These are phyloP conservation scores for Exophiala xenobiotica DNA, from an alignment of 2,329 filamentous ascomycete species.

Conservation along the genomic window DNA sequence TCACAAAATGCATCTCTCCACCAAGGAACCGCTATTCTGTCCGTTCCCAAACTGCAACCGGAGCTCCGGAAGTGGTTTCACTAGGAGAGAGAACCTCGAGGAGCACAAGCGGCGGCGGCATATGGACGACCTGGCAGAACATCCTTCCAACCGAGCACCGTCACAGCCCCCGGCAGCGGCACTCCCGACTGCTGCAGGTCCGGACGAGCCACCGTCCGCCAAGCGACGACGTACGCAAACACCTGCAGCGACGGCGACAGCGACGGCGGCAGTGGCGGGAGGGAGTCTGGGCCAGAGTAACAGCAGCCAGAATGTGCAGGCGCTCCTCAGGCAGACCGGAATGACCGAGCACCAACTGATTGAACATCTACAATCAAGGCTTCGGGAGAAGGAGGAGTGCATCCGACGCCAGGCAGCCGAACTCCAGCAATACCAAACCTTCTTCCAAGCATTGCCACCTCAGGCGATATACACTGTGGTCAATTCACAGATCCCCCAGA, in stretches of 20 bases:
- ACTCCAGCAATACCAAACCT: constrained; percentile 18
- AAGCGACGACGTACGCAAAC: not conserved
- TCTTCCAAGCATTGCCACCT: constrained; percentile 21
- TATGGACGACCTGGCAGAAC: constrained; percentile 21
- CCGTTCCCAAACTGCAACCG: constrained; percentile 86
- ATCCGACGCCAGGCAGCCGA: constrained; percentile 21
- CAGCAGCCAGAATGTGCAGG: not conserved
- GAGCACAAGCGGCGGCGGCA: constrained; percentile 93
- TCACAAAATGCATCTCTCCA: constrained; percentile 83
- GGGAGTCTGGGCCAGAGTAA: too few species aligned
- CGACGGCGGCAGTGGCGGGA: too few species aligned
- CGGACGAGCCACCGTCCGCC: too few species aligned
- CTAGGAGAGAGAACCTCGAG: constrained; percentile 87
- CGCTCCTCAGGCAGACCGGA: not conserved
- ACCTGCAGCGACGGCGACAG: not conserved
- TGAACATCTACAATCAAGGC: constrained; percentile 13
- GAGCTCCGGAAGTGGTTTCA: constrained; percentile 84
- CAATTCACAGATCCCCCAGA: not conserved
- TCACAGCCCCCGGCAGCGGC: not conserved
- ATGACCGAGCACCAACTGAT: constrained; percentile 15
- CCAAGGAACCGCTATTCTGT: constrained; percentile 76
- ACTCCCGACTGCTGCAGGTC: too few species aligned
- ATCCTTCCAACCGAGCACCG: too few species aligned
- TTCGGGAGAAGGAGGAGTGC: constrained; percentile 20
- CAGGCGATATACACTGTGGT: constrained; percentile 17